Evolutionary conservation across 805 yeast species (phyloP).

Genomic region (Yarrowia sp.): DNA sequence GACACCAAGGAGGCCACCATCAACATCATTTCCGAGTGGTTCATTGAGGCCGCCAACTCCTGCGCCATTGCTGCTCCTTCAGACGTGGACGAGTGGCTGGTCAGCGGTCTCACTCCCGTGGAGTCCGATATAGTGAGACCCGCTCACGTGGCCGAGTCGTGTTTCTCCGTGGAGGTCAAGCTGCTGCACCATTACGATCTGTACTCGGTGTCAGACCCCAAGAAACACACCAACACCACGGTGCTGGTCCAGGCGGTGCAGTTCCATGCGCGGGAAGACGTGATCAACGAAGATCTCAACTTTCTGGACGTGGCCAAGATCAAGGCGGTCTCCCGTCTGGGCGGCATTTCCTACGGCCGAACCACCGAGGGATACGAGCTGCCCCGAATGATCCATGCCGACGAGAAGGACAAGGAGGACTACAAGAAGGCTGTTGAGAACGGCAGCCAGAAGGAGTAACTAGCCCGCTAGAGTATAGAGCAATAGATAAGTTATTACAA

Average conservation of each 20-base stretch:
- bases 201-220: slow-evolving; percentile 53
- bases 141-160: slow-evolving; percentile 66
- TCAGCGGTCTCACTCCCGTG: slow-evolving; percentile 60
- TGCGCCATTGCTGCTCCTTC: slow-evolving; percentile 57
- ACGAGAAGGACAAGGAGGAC: slow-evolving; percentile 41
- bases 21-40: slow-evolving; percentile 68
- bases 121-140: slow-evolving; percentile 58
- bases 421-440: slow-evolving; percentile 1
- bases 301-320: slow-evolving; percentile 56
- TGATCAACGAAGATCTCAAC: slow-evolving; percentile 54
- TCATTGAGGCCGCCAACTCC: slow-evolving; percentile 67
- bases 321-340: slow-evolving; percentile 63
- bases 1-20: slow-evolving; percentile 63
- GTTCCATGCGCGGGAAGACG: slow-evolving; percentile 65
- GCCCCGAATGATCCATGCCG: slow-evolving; percentile 54
- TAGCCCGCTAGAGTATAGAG: neutral
- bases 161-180: slow-evolving; percentile 65
- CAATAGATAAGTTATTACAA: too few species aligned
- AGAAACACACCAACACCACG: slow-evolving; percentile 51
- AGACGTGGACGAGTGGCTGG: slow-evolving; percentile 62
- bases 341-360: slow-evolving; percentile 59
- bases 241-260: slow-evolving; percentile 62
- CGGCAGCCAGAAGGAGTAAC: neutral
- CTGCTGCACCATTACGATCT: slow-evolving; percentile 56
- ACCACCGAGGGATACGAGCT: slow-evolving; percentile 56